Conservation (phyloP, 352 stramenopile genomes). For the Phytophthora crassamura region DNA sequence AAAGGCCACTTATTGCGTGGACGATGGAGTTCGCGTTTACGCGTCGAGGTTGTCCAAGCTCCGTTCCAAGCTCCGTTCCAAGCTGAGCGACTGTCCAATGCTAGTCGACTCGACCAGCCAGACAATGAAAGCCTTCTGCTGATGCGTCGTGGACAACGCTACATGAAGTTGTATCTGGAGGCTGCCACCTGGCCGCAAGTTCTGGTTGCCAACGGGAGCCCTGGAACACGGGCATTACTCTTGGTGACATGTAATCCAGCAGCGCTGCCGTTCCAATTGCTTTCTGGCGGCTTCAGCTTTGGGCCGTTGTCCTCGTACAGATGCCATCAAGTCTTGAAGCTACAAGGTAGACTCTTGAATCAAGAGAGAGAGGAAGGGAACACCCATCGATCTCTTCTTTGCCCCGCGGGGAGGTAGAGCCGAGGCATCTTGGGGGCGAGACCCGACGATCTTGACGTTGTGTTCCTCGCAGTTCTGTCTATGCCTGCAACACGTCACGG, state of each 20-base stretch:
- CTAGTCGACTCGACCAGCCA: no score
- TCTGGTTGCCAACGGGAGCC: background rate
- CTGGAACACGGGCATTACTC: background rate
- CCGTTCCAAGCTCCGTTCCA: no score
- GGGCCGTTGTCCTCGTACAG: no score
- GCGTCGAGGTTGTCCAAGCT: no score
- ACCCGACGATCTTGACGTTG: conserved; percentile 3
- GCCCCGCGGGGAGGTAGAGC: conserved; percentile 13
- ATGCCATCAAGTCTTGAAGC: no score
- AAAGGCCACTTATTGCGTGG: no score
- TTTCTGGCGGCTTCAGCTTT: no score
- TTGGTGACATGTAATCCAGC: background rate
- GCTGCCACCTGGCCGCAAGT: conserved; percentile 17
- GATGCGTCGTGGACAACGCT: background rate
- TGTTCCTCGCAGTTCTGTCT: conserved; percentile 26
- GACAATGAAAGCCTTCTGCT: no score
- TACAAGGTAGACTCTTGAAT: background rate
- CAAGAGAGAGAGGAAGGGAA: conserved; percentile 10
- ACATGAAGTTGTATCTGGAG: conserved; percentile 10
- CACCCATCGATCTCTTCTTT: conserved; percentile 23
- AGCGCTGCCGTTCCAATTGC: no score
- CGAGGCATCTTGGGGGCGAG: background rate
- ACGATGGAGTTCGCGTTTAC: no score
- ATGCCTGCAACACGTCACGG: conserved; percentile 22
- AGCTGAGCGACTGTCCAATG: no score